A percentile compares a stretch with the other conserved stretches of the same genome.
Conservation (phyloP, 257 asterid species). For the Oldenlandia corymbosa region DNA sequence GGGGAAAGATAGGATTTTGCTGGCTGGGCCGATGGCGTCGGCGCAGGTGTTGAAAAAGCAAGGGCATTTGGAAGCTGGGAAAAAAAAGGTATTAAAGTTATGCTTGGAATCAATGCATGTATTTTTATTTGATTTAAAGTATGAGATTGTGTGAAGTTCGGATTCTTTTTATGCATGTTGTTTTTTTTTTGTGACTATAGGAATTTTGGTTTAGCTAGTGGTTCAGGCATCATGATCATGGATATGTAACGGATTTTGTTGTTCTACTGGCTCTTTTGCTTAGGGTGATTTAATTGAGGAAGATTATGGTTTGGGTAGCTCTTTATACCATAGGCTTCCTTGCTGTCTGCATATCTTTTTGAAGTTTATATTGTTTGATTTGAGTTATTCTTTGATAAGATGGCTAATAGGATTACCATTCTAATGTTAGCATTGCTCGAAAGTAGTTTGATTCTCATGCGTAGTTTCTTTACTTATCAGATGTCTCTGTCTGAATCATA, state of each 20-base stretch:
- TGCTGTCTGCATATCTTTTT: not conserved
- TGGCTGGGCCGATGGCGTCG: conserved; percentile 65
- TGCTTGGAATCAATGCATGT: conserved; percentile 2
- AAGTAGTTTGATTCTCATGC: not conserved
- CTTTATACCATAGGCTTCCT: not conserved
- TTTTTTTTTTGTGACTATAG: not conserved
- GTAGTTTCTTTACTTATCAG: not conserved
- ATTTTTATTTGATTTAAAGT: not conserved
- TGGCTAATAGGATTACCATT: not conserved
- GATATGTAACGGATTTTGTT: conserved; percentile 1
- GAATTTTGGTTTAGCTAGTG: not conserved
- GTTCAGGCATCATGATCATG: not conserved
- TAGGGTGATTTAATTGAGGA: not conserved
- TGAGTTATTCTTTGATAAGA: not conserved
- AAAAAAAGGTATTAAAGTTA: conserved; percentile 40
- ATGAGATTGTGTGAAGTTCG: not conserved
- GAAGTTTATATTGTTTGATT: not conserved
- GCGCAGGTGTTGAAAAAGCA: conserved; percentile 70
- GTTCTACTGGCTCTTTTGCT: conserved; percentile 2
- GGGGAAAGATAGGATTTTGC: not conserved
- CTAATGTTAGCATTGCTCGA: not conserved
- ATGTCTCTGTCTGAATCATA: not conserved
- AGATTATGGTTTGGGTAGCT: not conserved
- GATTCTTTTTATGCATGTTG: not conserved
- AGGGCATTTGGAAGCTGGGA: conserved; percentile 78